Base-by-base conservation (phyloP, 129 eudicot species). In the Flaveria ramosissima region DNA sequence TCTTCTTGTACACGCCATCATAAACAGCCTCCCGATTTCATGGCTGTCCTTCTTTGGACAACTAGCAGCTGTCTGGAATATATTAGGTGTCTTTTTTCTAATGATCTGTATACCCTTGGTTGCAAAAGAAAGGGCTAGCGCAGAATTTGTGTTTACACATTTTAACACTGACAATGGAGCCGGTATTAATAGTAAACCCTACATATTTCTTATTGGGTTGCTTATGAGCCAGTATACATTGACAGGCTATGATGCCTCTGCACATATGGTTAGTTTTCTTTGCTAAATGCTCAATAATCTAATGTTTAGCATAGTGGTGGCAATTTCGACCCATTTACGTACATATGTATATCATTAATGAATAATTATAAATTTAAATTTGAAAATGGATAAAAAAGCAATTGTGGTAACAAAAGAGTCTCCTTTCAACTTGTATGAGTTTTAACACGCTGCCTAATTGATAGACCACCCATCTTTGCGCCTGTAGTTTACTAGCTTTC, bases 181-280 rank as follows among this genome's bases (percentile, higher is more conserved):
- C 1, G 99, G 99, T 32, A 89, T 95, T 68, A 57, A 68, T 52
- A 89, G 87, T 71, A 88, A 75, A 80, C 43, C 83, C 6, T 95
- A 95, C 79, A 95, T 95, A 81, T 91, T 95, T 85, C 79, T 88
- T 43, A 85, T 95, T 7, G 97, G 97, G 45, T 96, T 95, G 74
- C 96, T 95, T 48, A 91, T 95, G 97, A 91, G 94, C 82, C 99
- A 95, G 84, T 95, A 95, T 75, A 95, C 99, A 3, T 77, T 95
- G 42, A 83, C 97, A 36, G 99, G 99, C n/a, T 95, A 91, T 77
- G 99, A 95, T 89, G 99, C 99, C 45, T 95, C 99, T 82, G 99
- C 97, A 59, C 96, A 95, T 82, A 95, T 95, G 99, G 99, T 95
- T 42, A 89, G 92, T 82, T 73, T 77, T 45, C 51, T 30, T 36